Conservation (phyloP, 352 stramenopile species). For the Phytophthora ohioensis region DNA sequence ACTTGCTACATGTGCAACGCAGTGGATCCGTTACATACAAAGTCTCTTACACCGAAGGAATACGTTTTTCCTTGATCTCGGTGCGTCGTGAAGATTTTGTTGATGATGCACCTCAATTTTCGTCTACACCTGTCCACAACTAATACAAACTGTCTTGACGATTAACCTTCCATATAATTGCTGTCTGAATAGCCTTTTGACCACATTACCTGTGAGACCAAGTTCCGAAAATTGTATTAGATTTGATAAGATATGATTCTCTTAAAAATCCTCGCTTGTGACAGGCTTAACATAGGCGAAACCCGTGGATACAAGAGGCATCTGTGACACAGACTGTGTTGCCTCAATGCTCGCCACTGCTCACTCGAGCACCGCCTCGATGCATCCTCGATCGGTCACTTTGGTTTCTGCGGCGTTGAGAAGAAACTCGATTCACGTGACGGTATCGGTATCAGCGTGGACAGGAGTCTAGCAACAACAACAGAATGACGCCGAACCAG, state of each 20-base stretch:
- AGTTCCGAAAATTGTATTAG: not conserved
- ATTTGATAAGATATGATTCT: not conserved
- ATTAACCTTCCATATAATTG: not conserved
- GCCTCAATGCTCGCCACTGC: not conserved
- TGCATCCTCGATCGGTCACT: conserved; percentile 21
- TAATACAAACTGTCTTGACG: not conserved
- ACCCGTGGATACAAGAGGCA: conserved; percentile 24
- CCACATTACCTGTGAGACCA: not conserved
- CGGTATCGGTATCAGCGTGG: not conserved
- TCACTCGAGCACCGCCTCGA: not conserved
- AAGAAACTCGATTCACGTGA: not conserved
- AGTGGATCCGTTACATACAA: conserved; percentile 25
- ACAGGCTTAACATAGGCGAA: conserved; percentile 23
- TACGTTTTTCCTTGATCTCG: conserved; percentile 9
- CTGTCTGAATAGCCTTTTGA: not conserved
- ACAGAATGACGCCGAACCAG: conserved; percentile 25
- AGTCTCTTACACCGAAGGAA: not conserved
- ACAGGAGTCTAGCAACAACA: not conserved
- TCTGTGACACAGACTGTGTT: not conserved
- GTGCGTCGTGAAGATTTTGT: not conserved
- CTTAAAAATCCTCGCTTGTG: conserved; percentile 24
- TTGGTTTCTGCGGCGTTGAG: conserved; percentile 14
- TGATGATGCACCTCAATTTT: not conserved
- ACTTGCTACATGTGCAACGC: not conserved
- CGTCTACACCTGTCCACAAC: conserved; percentile 9